A percentile compares a stretch with the other conserved stretches of the same genome.
Conservation (phyloP, 306 rosid species). For the Myrica gale region DNA sequence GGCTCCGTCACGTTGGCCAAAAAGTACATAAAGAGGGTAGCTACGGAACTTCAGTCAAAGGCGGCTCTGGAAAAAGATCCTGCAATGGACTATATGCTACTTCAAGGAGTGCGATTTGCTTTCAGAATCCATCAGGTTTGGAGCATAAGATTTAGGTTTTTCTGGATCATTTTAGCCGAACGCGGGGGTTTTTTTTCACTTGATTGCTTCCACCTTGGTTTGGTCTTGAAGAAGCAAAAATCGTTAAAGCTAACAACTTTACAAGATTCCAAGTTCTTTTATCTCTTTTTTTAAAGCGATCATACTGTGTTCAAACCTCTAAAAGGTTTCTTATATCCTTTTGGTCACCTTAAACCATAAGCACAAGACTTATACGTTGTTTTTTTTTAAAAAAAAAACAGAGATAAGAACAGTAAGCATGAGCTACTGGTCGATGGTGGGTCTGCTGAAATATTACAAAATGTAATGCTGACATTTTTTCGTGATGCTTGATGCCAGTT, state of each 20-base stretch:
- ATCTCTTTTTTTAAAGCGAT: no score
- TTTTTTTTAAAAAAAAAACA: neutral
- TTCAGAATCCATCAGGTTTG: constrained; percentile 95
- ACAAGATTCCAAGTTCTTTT: neutral
- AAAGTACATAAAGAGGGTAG: constrained; percentile 86
- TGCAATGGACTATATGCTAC: constrained; percentile 97
- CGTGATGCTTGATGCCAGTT: constrained; percentile 57
- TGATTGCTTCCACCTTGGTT: neutral
- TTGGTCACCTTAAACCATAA: no score
- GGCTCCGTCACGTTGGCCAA: constrained; percentile 92
- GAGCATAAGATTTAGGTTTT: neutral
- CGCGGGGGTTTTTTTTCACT: neutral
- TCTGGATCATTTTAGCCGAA: constrained; percentile 6
- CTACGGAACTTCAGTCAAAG: constrained; percentile 89
- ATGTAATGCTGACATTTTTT: constrained; percentile 20
- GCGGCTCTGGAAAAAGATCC: constrained; percentile 87
- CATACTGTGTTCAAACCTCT: no score
- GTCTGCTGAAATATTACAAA: neutral
- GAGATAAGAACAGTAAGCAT: neutral
- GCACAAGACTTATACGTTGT: no score
- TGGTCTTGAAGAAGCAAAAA: neutral
- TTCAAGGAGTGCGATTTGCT: constrained; percentile 99
- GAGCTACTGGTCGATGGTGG: neutral
- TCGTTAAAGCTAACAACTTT: neutral
- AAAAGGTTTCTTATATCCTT: no score